These are phyloP conservation scores for Sugiyamaella paludigena DNA, from an alignment of 1,139 yeast species.

Conservation along the genomic window DNA sequence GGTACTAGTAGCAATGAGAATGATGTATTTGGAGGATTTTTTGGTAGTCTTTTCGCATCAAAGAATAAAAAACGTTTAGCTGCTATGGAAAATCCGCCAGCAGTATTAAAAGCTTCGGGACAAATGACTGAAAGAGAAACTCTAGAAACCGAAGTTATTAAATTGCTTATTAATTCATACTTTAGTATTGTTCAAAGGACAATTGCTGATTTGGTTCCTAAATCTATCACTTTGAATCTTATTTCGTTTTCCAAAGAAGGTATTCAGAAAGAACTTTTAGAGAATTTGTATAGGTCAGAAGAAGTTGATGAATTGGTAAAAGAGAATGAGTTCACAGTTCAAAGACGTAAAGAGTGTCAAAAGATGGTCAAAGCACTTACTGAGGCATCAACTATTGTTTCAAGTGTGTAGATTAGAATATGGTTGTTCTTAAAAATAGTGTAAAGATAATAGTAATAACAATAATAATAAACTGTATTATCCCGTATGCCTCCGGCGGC, in stretches of 20 bases:
- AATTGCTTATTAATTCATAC: conserved; percentile 84
- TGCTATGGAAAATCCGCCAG: conserved; percentile 96
- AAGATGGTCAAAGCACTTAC: conserved; percentile 92
- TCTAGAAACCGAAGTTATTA: conserved; percentile 95
- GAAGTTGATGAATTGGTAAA: conserved; percentile 79
- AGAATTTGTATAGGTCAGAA: conserved; percentile 77
- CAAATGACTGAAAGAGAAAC: conserved; percentile 93
- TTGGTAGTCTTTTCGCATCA: conserved; percentile 91
- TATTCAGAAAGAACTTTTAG: conserved; percentile 86
- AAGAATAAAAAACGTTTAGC: conserved; percentile 92
- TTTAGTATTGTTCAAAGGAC: conserved; percentile 91
- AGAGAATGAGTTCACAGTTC: conserved; percentile 89
- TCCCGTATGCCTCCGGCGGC: too few species aligned
- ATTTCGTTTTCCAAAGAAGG: conserved; percentile 73
- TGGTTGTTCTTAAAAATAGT: too few species aligned
- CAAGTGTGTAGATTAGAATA: conserved; percentile 37
- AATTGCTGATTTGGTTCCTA: conserved; percentile 89
- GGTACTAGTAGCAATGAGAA: conserved; percentile 25
- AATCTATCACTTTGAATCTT: conserved; percentile 89
- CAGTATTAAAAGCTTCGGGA: conserved; percentile 90
- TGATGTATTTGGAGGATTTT: conserved; percentile 60
- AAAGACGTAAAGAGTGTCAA: conserved; percentile 89
- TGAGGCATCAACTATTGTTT: conserved; percentile 89
- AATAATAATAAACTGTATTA: too few species aligned
- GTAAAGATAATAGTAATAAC: too few species aligned